Evolutionary conservation across 2,329 filamentous ascomycete species (phyloP).

Genomic region (Ascochyta viciae-villosae): DNA sequence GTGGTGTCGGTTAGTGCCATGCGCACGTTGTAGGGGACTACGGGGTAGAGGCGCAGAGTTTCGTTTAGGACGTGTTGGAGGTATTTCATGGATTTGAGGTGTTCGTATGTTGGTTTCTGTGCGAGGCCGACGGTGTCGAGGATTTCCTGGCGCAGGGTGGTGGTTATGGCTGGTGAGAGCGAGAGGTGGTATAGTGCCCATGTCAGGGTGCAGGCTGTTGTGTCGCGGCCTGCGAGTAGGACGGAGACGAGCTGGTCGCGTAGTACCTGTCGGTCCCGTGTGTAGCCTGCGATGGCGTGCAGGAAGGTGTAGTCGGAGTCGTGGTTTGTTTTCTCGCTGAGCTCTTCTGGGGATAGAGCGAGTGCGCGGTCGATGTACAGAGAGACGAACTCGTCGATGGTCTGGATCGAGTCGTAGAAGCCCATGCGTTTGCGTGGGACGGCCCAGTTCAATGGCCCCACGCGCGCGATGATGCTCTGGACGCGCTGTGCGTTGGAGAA

Average conservation of each 20-base stretch:
- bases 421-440: slow-evolving; percentile 66
- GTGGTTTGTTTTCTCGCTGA: slow-evolving; percentile 74
- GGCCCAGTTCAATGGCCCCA: slow-evolving; percentile 67
- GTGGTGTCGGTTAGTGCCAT: slow-evolving; percentile 57
- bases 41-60: slow-evolving; percentile 56
- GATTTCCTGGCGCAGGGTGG: slow-evolving; percentile 77
- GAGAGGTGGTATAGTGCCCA: slow-evolving; percentile 86
- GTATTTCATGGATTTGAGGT: slow-evolving; percentile 89
- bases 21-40: slow-evolving; percentile 59
- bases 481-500: slow-evolving; percentile 81
- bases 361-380: slow-evolving; percentile 79
- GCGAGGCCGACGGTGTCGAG: slow-evolving; percentile 68
- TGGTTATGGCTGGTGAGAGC: slow-evolving; percentile 70
- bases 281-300: slow-evolving; percentile 82
- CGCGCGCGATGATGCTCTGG: slow-evolving; percentile 71
- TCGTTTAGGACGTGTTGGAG: slow-evolving; percentile 50
- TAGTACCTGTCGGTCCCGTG: slow-evolving; percentile 70
- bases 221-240: slow-evolving; percentile 85
- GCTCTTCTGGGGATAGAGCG: slow-evolving; percentile 71
- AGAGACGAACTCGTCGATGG: slow-evolving; percentile 78
- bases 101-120: slow-evolving; percentile 70
- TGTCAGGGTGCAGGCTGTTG: slow-evolving; percentile 80
- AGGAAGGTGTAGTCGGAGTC: slow-evolving; percentile 83
- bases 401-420: slow-evolving; percentile 69
- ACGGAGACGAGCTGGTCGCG: slow-evolving; percentile 79